These are phyloP conservation scores for Euclidium syriacum DNA, from an alignment of 345 rosid species.

Conservation along the genomic window DNA sequence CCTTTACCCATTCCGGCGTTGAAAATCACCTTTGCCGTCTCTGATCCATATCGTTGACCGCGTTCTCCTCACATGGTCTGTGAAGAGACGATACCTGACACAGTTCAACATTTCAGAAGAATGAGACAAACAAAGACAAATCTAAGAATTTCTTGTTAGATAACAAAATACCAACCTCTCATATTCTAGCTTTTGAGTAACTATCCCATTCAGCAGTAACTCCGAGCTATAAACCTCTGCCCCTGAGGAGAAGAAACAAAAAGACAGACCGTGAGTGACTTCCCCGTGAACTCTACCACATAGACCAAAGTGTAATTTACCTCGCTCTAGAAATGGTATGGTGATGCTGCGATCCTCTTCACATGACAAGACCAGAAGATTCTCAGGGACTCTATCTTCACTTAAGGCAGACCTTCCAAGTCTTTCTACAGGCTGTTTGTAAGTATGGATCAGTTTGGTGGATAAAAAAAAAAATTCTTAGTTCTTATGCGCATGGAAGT, in stretches of 20 bases:
- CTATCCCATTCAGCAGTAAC: slow-evolving; percentile 80
- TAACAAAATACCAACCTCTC: slow-evolving; percentile 56
- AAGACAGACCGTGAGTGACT: neutral
- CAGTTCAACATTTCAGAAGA: neutral
- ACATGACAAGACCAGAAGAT: slow-evolving; percentile 74
- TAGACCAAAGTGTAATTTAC: slow-evolving; percentile 27
- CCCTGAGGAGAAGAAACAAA: slow-evolving; percentile 37
- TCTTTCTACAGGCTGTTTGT: slow-evolving; percentile 65
- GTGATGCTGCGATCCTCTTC: slow-evolving; percentile 62
- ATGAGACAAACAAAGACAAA: slow-evolving; percentile 4
- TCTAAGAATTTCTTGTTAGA: neutral
- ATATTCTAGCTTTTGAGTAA: slow-evolving; percentile 75
- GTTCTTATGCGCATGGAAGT: neutral
- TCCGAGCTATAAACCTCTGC: slow-evolving; percentile 76
- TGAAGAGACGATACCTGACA: slow-evolving; percentile 66
- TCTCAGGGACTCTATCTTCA: slow-evolving; percentile 47
- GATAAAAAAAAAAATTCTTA: neutral
- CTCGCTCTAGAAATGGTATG: slow-evolving; percentile 74
- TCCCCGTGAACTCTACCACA: neutral
- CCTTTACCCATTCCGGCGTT: slow-evolving; percentile 18
- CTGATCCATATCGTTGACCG: slow-evolving; percentile 71
- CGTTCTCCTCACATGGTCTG: slow-evolving; percentile 61
- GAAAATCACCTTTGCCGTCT: slow-evolving; percentile 44
- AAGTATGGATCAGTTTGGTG: slow-evolving; percentile 19
- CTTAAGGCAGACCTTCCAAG: slow-evolving; percentile 62